phyloP scores from a whole-genome alignment of 73 alveolate genomes.

The Uronychia binucleata region DNA sequence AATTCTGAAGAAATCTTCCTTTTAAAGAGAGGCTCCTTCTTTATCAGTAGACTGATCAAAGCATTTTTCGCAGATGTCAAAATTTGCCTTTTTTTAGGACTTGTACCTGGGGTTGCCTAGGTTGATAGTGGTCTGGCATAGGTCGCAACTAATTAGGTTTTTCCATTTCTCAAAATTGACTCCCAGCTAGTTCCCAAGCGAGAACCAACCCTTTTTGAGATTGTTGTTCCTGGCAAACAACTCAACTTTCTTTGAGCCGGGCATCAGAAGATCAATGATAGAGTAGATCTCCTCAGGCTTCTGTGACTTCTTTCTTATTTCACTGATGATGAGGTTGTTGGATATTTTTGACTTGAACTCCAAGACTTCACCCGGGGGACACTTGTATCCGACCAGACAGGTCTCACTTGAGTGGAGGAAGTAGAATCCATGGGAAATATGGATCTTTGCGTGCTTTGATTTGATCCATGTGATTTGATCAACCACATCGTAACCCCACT shows the following conservation, averaged over 20 bases:
- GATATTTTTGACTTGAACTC: conserved; percentile 79
- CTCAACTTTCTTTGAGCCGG: conserved; percentile 86
- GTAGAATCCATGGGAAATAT: conserved; percentile 86
- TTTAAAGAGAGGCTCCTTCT: background rate
- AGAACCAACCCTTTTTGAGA: conserved; percentile 87
- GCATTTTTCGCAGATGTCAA: conserved; percentile 79
- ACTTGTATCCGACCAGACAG: conserved; percentile 77
- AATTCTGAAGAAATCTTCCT: conserved; percentile 3
- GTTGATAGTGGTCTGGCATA: conserved; percentile 44
- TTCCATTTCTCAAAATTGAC: conserved; percentile 84
- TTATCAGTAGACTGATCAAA: background rate
- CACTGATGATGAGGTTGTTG: conserved; percentile 78
- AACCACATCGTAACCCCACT: conserved; percentile 93
- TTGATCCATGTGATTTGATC: conserved; percentile 88
- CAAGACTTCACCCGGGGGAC: conserved; percentile 78
- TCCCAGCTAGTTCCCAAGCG: conserved; percentile 88
- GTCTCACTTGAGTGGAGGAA: conserved; percentile 85
- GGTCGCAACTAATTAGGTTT: conserved; percentile 72
- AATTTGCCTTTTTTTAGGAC: conserved; percentile 66
- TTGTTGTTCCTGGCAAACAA: conserved; percentile 90
- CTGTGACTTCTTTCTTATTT: conserved; percentile 84
- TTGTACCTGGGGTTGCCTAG: conserved; percentile 73
- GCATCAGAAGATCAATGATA: conserved; percentile 83
- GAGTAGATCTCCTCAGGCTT: conserved; percentile 86
- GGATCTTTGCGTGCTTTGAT: conserved; percentile 72